A percentile compares a stretch with the other conserved stretches of the same genome.
These are phyloP conservation scores for Nakazawaea siamensis DNA, from an alignment of 805 yeast genomes.

Conservation along the genomic window DNA sequence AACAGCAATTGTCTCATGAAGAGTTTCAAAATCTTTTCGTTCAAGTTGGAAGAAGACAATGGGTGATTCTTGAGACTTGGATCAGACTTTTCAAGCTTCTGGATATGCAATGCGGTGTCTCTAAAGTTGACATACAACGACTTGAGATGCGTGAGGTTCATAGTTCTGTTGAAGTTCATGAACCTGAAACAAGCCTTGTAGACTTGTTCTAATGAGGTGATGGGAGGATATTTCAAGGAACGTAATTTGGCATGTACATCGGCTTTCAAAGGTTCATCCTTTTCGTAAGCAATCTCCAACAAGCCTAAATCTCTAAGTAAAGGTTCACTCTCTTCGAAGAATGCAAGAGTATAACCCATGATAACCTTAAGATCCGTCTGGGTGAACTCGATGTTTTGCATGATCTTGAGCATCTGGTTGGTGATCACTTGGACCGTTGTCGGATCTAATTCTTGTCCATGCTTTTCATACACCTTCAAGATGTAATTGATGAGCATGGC, in stretches of 20 bases:
- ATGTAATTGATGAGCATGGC: slow-evolving; percentile 4
- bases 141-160: slow-evolving; percentile 2
- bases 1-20: slow-evolving; percentile 9
- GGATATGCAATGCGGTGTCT: slow-evolving; percentile 1
- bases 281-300: background rate
- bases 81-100: background rate
- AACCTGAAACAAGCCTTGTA: slow-evolving; percentile 7
- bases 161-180: slow-evolving; percentile 4
- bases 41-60: slow-evolving; percentile 1
- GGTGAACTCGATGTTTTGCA: slow-evolving; percentile 3
- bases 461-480: background rate
- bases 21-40: slow-evolving; percentile 5
- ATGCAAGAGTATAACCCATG: slow-evolving; percentile 3
- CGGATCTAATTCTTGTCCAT: background rate
- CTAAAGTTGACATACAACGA: slow-evolving; percentile 4
- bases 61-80: slow-evolving; percentile 1
- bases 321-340: slow-evolving; percentile 2
- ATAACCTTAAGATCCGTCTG: slow-evolving; percentile 6
- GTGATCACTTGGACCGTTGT: slow-evolving; percentile 5
- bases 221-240: slow-evolving; percentile 5
- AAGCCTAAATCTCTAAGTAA: slow-evolving; percentile 3
- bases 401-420: slow-evolving; percentile 3
- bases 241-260: background rate
- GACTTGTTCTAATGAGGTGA: slow-evolving; percentile 3
- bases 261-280: background rate